A percentile compares a stretch with the other conserved stretches of the same genome.
These are phyloP conservation scores for Apiospora saccharicola DNA, from an alignment of 2,329 filamentous ascomycete genomes.

Conservation along the genomic window DNA sequence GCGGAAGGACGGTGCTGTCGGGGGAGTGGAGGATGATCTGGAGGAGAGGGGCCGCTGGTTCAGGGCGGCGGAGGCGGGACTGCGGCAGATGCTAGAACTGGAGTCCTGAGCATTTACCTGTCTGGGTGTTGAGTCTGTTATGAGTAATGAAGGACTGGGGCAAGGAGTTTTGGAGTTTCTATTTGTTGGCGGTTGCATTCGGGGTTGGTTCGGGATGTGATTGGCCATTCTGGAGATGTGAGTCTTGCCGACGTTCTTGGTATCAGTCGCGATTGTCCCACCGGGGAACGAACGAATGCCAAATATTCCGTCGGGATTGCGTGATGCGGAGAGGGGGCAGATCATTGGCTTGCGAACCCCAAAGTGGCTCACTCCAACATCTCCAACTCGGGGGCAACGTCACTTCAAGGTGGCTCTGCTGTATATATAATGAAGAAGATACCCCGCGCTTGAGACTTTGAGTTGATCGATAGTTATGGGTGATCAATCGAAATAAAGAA, in stretches of 20 bases:
- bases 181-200: not conserved
- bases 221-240: not conserved
- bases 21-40: conserved; percentile 74
- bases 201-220: not conserved
- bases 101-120: not conserved
- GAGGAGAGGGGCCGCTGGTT: conserved; percentile 81
- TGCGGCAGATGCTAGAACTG: conserved; percentile 70
- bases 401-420: not conserved
- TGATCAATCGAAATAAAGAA: not conserved
- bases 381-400: not conserved
- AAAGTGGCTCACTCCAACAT: not conserved
- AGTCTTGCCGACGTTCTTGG: not conserved
- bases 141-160: not conserved
- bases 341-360: not conserved
- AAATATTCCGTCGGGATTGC: conserved; percentile 12
- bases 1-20: conserved; percentile 70
- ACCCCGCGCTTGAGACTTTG: not conserved
- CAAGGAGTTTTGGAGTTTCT: not conserved
- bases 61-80: conserved; percentile 69
- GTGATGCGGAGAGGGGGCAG: conserved; percentile 12
- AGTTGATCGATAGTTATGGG: not conserved
- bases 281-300: not conserved
- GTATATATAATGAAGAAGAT: conserved; percentile 11
- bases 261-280: not conserved
- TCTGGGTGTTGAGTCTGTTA: not conserved